A percentile compares a stretch with the other conserved stretches of the same genome.
Evolutionary conservation across 1,284 basidiomycete species (phyloP).

Genomic region (Leucoagaricus sp.): DNA sequence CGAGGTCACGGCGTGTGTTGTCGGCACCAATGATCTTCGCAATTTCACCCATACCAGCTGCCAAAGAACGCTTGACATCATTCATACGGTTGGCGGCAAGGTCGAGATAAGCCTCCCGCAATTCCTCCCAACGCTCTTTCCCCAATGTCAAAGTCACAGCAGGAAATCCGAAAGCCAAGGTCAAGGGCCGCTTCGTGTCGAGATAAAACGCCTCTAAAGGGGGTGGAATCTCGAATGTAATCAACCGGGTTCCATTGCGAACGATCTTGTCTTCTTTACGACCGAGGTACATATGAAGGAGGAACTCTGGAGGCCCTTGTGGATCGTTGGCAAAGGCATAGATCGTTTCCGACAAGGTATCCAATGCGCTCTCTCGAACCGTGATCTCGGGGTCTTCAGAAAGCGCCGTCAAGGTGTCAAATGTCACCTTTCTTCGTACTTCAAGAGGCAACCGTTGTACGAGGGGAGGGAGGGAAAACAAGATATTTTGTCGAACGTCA

Average conservation of each 20-base stretch:
- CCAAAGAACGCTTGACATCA: constrained; percentile 77
- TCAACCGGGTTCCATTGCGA: constrained; percentile 32
- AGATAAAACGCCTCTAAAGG: constrained; percentile 46
- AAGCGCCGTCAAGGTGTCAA: constrained; percentile 64
- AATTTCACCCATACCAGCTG: constrained; percentile 88
- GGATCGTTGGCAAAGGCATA: constrained; percentile 78
- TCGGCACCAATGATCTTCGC: constrained; percentile 83
- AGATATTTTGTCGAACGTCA: constrained; percentile 89
- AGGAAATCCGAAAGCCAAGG: constrained; percentile 95
- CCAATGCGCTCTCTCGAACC: constrained; percentile 83
- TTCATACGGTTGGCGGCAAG: constrained; percentile 60
- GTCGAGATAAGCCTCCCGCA: constrained; percentile 71
- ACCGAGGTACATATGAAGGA: constrained; percentile 79
- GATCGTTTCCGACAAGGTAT: constrained; percentile 91
- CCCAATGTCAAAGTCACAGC: constrained; percentile 90
- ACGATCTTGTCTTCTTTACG: constrained; percentile 43
- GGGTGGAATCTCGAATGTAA: constrained; percentile 11
- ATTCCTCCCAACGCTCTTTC: constrained; percentile 70
- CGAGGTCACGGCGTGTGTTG: constrained; percentile 69
- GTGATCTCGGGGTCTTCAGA: constrained; percentile 67
- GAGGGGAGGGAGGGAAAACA: constrained; percentile 85
- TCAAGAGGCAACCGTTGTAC: constrained; percentile 62
- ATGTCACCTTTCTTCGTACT: constrained; percentile 61
- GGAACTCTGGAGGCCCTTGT: constrained; percentile 75
- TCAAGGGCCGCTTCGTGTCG: constrained; percentile 75